These are phyloP conservation scores for Neopestalotiopsis clavispora DNA, from an alignment of 2,329 filamentous ascomycete genomes.

Conservation along the genomic window DNA sequence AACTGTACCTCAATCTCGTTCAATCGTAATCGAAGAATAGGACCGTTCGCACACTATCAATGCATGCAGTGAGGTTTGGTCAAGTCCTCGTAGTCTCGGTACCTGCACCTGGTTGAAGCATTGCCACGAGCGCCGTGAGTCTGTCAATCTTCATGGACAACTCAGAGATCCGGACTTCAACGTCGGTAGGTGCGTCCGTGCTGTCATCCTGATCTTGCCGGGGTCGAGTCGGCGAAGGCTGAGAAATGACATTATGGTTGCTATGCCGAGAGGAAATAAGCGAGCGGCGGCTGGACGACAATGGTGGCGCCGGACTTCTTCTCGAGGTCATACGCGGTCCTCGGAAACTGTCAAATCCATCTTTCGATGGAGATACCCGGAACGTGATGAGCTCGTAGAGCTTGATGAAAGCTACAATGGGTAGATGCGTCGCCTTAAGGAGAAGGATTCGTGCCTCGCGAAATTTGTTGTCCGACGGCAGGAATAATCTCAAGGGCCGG, in stretches of 20 bases:
- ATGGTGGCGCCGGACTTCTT: slow-evolving; percentile 27
- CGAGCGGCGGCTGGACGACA: slow-evolving; percentile 27
- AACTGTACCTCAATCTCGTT: not conserved
- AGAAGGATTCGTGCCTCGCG: slow-evolving; percentile 65
- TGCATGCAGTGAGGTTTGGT: not conserved
- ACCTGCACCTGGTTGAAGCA: slow-evolving; percentile 45
- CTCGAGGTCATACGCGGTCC: slow-evolving; percentile 43
- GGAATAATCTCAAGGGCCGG: slow-evolving; percentile 72
- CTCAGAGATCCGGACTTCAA: slow-evolving; percentile 59
- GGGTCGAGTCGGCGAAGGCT: slow-evolving; percentile 25
- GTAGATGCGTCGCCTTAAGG: slow-evolving; percentile 68
- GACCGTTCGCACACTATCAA: not conserved
- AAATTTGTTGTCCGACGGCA: slow-evolving; percentile 67
- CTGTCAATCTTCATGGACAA: slow-evolving; percentile 63
- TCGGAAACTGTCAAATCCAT: slow-evolving; percentile 54
- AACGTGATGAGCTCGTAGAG: slow-evolving; percentile 63
- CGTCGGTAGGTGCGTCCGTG: slow-evolving; percentile 41
- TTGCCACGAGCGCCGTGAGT: slow-evolving; percentile 56
- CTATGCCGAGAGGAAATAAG: slow-evolving; percentile 28
- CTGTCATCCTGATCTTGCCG: slow-evolving; percentile 39
- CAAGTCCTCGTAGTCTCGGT: slow-evolving; percentile 27
- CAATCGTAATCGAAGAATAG: not conserved
- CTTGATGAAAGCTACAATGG: slow-evolving; percentile 72
- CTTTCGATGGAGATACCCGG: slow-evolving; percentile 38
- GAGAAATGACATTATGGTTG: slow-evolving; percentile 28